phyloP scores from a whole-genome alignment of 192 early-diverging fungal genomes.

The Umbelopsis isabellina region DNA sequence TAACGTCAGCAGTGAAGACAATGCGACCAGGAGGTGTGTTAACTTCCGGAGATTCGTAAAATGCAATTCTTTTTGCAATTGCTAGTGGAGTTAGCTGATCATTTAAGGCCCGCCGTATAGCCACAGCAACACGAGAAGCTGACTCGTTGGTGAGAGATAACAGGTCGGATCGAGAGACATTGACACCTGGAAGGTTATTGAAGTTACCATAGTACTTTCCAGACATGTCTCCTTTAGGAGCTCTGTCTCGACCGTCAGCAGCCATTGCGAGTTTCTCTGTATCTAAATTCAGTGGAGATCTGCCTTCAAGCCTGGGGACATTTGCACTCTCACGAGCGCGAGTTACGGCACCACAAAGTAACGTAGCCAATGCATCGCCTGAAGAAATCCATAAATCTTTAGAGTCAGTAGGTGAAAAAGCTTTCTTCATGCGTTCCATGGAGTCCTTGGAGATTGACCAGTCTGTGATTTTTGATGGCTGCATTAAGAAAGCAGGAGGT shows the following conservation, averaged over 20 bases:
- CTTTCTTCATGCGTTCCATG: conserved; percentile 35
- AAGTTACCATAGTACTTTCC: conserved; percentile 44
- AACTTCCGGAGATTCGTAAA: conserved; percentile 35
- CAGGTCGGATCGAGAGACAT: conserved; percentile 32
- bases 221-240: conserved; percentile 35
- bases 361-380: conserved; percentile 39
- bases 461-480: conserved; percentile 27
- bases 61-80: conserved; percentile 40
- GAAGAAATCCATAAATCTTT: conserved; percentile 41
- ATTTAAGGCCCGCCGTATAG: conserved; percentile 29
- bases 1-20: conserved; percentile 33
- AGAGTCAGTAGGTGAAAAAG: conserved; percentile 29
- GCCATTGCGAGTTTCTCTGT: conserved; percentile 37
- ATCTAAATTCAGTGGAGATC: conserved; percentile 31
- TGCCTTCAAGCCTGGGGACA: conserved; percentile 34
- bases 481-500: conserved; percentile 28
- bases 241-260: conserved; percentile 38
- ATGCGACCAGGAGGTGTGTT: conserved; percentile 38
- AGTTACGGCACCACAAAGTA: conserved; percentile 42
- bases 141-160: conserved; percentile 27
- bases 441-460: conserved; percentile 36
- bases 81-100: conserved; percentile 36
- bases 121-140: conserved; percentile 36
- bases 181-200: conserved; percentile 36
- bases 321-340: conserved; percentile 34